Evolutionary conservation across 805 yeast genomes (phyloP), one percentile per base, ranked within the genome.

Genomic region (Yarrowia deformans): DNA sequence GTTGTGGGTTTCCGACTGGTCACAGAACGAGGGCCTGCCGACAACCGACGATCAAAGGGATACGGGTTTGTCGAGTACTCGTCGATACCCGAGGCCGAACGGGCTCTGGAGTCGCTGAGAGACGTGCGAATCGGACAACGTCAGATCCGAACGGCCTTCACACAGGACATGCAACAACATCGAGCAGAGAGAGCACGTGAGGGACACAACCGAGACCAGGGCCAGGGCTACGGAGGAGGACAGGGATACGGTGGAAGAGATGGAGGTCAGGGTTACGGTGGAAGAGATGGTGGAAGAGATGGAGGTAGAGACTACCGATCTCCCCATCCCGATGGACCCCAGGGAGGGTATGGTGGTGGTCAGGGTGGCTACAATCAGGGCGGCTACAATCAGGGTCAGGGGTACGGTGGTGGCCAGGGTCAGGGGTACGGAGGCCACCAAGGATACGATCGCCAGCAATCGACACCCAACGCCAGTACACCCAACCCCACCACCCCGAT

Each of bases 1-100:
- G 71, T 74, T 8, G 55, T 48, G 37, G 70, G 69, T 23, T 69
- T 73, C 50, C 60, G 70, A 16, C 69, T 74, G 48, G 72, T 74
- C 14, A 63, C 69, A 23, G 75, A 74, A 61, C 69, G 73, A 10
- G 75, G 74, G 9, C 68, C 68, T 8, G 19, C 45, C 9, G 68
- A 49, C 32, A 54, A 69, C 23, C 68, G 72, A 50, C 60, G 74
- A 29, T 70, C 70, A 34, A 70, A 70, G 34, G 76, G 76, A 9
- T 74, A 72, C 54, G 75, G 71, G 16, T 74, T 74, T 50, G 70
- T 73, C 8, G 75, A 74, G 54, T 74, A 73, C 68, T 56, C 69
- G 18, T 56, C 52, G 50, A 42, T 71, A 16, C 74, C 73, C 19
- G 67, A 69, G 16, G 75, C 76, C 8, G 49, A 49, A 1, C 40